phyloP scores from a whole-genome alignment of 1,284 basidiomycete genomes.

The Leccinum subatratum region DNA sequence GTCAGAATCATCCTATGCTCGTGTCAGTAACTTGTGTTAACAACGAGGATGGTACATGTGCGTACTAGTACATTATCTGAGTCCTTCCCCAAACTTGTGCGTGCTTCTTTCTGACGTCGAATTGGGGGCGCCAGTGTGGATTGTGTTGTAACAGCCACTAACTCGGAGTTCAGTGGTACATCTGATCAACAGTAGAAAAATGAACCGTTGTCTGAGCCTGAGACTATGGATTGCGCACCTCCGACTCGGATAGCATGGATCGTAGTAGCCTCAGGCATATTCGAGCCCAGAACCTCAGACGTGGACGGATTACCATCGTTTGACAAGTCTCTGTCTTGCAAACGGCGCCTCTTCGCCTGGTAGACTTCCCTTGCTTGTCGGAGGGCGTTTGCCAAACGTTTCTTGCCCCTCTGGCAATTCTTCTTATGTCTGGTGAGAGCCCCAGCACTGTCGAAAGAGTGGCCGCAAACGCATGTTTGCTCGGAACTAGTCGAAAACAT shows the following conservation, averaged over 20 bases:
- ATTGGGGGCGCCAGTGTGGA: not conserved
- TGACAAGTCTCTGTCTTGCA: not conserved
- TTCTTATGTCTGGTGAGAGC: not conserved
- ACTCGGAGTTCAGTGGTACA: not conserved
- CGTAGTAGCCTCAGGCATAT: not conserved
- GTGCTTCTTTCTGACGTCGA: not conserved
- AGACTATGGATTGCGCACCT: not conserved
- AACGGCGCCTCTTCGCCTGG: not conserved
- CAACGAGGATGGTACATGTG: not conserved
- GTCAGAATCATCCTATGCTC: not conserved
- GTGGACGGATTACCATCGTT: too few species aligned
- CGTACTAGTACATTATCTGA: not conserved
- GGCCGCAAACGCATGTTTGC: not conserved
- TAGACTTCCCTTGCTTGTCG: not conserved
- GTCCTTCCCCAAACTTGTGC: not conserved
- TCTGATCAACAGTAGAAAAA: not conserved
- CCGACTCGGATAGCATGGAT: not conserved
- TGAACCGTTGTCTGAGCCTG: not conserved
- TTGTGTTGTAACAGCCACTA: not conserved
- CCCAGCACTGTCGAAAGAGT: not conserved
- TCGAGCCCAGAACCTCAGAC: not conserved
- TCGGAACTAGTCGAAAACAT: not conserved
- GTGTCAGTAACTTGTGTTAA: not conserved
- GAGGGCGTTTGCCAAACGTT: not conserved
- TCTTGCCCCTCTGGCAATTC: not conserved